A percentile compares a stretch with the other conserved stretches of the same genome.
Conservation (phyloP, 1,139 yeast species). For the Eremothecium gossypii region DNA sequence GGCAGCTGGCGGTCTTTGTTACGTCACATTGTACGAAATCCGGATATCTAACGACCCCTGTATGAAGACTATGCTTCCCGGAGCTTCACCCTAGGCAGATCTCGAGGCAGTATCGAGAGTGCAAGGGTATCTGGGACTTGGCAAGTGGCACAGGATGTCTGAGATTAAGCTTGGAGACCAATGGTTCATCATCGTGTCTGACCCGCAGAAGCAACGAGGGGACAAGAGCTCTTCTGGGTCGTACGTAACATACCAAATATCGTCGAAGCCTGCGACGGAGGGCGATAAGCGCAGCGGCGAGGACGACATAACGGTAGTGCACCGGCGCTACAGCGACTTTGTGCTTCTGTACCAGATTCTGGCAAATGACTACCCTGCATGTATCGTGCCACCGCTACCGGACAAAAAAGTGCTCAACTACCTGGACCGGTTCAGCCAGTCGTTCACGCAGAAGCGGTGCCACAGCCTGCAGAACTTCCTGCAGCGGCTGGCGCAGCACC, state of each 20-base stretch:
- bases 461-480: constrained; percentile 73
- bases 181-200: constrained; percentile 39
- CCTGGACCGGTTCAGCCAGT: constrained; percentile 70
- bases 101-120: not conserved
- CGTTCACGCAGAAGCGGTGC: constrained; percentile 79
- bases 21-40: too few species aligned
- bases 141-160: not conserved
- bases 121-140: not conserved
- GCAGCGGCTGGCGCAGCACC: constrained; percentile 64
- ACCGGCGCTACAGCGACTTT: constrained; percentile 79
- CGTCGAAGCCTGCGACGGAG: constrained; percentile 40
- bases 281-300: constrained; percentile 22
- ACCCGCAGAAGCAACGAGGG: constrained; percentile 74
- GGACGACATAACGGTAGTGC: constrained; percentile 43
- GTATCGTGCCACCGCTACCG: constrained; percentile 88
- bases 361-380: constrained; percentile 69
- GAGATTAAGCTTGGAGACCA: not conserved
- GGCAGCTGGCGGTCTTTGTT: too few species aligned
- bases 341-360: constrained; percentile 67
- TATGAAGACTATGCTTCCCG: not conserved
- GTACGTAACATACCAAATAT: constrained; percentile 68
- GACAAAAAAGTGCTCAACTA: constrained; percentile 87
- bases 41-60: too few species aligned
- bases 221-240: constrained; percentile 52
- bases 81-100: not conserved